Conservation (phyloP, 2,329 filamentous ascomycete species). For the Trichoderma sp. region DNA sequence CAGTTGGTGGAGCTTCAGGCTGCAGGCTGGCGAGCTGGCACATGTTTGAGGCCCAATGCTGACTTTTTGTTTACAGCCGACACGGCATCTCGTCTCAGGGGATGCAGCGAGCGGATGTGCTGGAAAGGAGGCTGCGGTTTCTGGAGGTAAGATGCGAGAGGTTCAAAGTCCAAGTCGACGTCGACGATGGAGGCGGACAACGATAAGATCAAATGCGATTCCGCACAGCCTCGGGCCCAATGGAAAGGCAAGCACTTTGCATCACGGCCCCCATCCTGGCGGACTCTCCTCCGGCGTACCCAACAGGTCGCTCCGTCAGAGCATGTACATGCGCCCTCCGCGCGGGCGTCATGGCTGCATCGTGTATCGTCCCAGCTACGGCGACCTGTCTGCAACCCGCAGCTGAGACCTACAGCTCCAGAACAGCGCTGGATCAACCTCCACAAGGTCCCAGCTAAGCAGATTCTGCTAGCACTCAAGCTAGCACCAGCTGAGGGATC, state of each 20-base stretch:
- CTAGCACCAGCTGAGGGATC: background rate
- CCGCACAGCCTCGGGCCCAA: background rate
- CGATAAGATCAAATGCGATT: background rate
- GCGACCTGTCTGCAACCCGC: conserved; percentile 1
- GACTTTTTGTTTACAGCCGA: background rate
- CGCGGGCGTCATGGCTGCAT: background rate
- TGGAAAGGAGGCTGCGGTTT: conserved; percentile 1
- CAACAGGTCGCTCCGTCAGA: background rate
- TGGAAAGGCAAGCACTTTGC: conserved; percentile 9
- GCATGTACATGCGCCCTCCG: background rate
- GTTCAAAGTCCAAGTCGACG: background rate
- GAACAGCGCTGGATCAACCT: background rate
- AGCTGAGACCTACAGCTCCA: background rate
- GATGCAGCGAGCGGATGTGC: background rate
- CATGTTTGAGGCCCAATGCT: conserved; percentile 19
- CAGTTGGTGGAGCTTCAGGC: conserved; percentile 20
- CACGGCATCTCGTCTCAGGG: conserved; percentile 8
- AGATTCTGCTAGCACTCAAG: background rate
- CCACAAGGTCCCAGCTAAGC: background rate
- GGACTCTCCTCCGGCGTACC: background rate
- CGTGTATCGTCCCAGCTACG: background rate
- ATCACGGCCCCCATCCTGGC: background rate
- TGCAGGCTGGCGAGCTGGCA: conserved; percentile 10
- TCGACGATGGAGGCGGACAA: background rate
- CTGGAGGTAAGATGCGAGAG: conserved; percentile 19